Evolutionary conservation across 1,284 basidiomycete genomes (phyloP), one percentile per base, ranked within the genome.

Genomic region (Neonothopanus nambi): DNA sequence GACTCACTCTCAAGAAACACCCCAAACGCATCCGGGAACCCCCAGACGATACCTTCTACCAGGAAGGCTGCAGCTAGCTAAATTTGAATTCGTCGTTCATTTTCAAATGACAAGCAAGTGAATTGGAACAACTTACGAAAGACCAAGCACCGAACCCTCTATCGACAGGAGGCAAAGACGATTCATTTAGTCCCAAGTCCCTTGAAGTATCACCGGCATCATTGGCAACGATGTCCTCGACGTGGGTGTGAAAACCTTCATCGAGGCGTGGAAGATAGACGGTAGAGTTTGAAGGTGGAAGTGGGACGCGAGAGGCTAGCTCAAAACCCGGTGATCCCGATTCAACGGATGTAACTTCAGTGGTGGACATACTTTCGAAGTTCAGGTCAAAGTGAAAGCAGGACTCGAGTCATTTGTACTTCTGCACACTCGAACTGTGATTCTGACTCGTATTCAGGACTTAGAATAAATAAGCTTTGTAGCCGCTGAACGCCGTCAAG

Each of bases 31-130:
- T 59, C 59, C 0, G 71, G 70, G 40, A 72, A 65, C 7, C 73
- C 70, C 73, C 73, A 76, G 20, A 75, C 64, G 43, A 76, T 60
- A 24, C 67, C 67, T 49, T 74, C 73, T 3, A 73, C 65, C n/a
- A 70, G 30, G 53, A 70, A 74, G 3, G 70, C 68, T n/a, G 65
- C 69, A 8, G 60, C 55, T 5, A 74, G 63, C 65, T 73, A 5
- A 13, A 5, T 33, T 28, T 33, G n/a, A 48, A 45, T 56, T n/a
- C 26, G 23, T 37, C n/a, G 9, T 45, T 20, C 17, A 26, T 9
- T 30, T 2, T 12, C n/a, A 9, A 11, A 21, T 33, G 33, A 18
- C 28, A 35, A n/a, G n/a, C n/a, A n/a, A n/a, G n/a, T n/a, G n/a
- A n/a, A n/a, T n/a, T n/a, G n/a, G n/a, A n/a, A n/a, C 15, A n/a